Percentiles rank a stretch among this genome's conserved stretches.
Evolutionary conservation across 2,329 filamentous ascomycete species (phyloP).

Genomic region (Botryotinia narcissicola): DNA sequence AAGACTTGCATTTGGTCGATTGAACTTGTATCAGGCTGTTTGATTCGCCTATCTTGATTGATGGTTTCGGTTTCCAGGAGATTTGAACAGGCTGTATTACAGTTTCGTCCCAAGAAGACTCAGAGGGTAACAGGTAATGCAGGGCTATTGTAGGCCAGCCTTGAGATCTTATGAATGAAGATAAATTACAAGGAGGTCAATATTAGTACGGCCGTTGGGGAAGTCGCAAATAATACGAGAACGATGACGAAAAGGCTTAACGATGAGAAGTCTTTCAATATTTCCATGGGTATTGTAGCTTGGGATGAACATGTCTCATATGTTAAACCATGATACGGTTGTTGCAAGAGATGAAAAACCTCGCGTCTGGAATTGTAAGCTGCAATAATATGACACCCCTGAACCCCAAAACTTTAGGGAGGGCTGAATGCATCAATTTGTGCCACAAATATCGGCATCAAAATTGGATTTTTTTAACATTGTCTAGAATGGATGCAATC

Average conservation of each 20-base stretch:
- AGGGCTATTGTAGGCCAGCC: background rate
- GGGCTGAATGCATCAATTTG: background rate
- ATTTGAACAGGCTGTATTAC: background rate
- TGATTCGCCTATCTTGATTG: constrained; percentile 11
- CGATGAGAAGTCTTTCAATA: background rate
- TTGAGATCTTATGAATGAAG: background rate
- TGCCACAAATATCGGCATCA: background rate
- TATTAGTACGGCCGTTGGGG: background rate
- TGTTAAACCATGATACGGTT: constrained; percentile 6
- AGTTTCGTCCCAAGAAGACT: background rate
- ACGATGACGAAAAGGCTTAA: background rate
- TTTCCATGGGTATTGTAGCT: background rate
- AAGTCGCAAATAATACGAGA: background rate
- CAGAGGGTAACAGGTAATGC: background rate
- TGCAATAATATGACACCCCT: background rate
- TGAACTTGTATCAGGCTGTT: background rate
- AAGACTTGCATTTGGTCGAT: background rate
- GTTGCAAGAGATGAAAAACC: constrained; percentile 3
- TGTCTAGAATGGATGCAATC: background rate
- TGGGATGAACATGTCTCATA: background rate
- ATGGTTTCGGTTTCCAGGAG: constrained; percentile 13
- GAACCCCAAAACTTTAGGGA: background rate
- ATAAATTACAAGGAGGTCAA: background rate
- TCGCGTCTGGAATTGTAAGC: background rate
- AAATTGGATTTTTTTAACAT: no score